phyloP scores from a whole-genome alignment of 768 basidiomycete species.

The Mycena crocata region DNA sequence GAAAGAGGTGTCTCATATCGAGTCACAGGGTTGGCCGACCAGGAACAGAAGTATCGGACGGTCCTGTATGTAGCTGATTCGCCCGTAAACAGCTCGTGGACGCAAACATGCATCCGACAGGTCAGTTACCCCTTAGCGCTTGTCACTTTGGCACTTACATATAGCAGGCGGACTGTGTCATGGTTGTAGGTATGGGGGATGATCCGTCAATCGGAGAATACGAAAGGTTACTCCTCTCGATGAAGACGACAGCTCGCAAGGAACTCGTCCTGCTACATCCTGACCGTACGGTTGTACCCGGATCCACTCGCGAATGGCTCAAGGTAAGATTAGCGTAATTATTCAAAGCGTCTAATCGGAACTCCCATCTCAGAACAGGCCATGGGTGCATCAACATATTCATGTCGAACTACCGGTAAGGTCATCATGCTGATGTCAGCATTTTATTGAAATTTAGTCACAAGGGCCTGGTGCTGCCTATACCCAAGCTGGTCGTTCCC shows the following conservation, averaged over 20 bases:
- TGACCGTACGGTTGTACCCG: slow-evolving; percentile 87
- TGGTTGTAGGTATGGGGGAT: slow-evolving; percentile 95
- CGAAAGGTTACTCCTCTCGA: slow-evolving; percentile 90
- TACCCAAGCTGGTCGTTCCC: slow-evolving; percentile 66
- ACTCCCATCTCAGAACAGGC: slow-evolving; percentile 73
- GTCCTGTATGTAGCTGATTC: slow-evolving; percentile 98
- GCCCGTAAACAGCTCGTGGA: slow-evolving; percentile 95
- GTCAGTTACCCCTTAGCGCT: slow-evolving; percentile 48
- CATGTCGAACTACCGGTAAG: slow-evolving; percentile 91
- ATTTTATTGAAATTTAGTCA: slow-evolving; percentile 18
- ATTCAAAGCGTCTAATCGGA: not conserved
- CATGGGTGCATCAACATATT: slow-evolving; percentile 96
- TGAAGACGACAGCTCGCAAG: slow-evolving; percentile 98
- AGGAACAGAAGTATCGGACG: slow-evolving; percentile 92
- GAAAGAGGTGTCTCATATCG: slow-evolving; percentile 1
- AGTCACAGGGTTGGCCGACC: slow-evolving; percentile 82
- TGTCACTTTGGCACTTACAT: slow-evolving; percentile 4
- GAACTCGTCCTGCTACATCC: slow-evolving; percentile 95
- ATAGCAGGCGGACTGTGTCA: slow-evolving; percentile 86
- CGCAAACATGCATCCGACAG: slow-evolving; percentile 97
- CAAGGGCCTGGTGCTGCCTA: slow-evolving; percentile 78
- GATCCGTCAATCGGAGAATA: slow-evolving; percentile 94
- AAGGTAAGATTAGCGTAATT: slow-evolving; percentile 64
- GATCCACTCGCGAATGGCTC: slow-evolving; percentile 96
- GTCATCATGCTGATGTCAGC: slow-evolving; percentile 3